Conservation (phyloP, 345 rosid genomes). For the Gossypium arboreum region DNA sequence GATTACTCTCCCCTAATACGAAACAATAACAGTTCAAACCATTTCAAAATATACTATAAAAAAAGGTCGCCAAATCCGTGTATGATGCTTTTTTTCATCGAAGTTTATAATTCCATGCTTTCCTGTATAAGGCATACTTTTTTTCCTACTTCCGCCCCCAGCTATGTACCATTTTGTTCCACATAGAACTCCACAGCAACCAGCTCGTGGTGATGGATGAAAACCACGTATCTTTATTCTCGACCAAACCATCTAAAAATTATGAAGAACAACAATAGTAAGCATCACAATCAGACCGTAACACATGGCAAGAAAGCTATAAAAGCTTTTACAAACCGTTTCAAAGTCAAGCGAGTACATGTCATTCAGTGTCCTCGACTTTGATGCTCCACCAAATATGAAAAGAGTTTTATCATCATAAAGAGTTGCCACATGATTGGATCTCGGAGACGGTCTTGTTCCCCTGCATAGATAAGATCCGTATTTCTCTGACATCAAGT, state of each 20-base stretch:
- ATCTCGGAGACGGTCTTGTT: slow-evolving; percentile 79
- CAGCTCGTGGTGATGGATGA: slow-evolving; percentile 94
- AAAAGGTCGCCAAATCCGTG: neutral
- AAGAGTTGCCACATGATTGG: slow-evolving; percentile 84
- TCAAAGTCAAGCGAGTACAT: slow-evolving; percentile 95
- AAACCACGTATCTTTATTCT: slow-evolving; percentile 84
- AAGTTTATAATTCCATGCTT: slow-evolving; percentile 1
- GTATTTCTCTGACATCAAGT: neutral
- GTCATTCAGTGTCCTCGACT: slow-evolving; percentile 82
- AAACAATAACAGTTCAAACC: neutral
- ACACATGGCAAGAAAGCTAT: neutral
- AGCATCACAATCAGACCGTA: neutral
- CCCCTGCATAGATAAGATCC: slow-evolving; percentile 47
- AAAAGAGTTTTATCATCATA: slow-evolving; percentile 72
- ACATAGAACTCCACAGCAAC: slow-evolving; percentile 85
- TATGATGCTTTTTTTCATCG: neutral
- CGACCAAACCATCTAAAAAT: slow-evolving; percentile 85
- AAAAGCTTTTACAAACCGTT: slow-evolving; percentile 44
- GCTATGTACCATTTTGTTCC: slow-evolving; percentile 95
- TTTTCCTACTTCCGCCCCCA: slow-evolving; percentile 98
- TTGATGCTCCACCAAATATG: slow-evolving; percentile 87
- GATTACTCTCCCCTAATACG: neutral
- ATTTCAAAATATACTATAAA: neutral
- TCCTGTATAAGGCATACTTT: slow-evolving; percentile 41
- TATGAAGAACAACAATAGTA: neutral